phyloP scores from a whole-genome alignment of 768 basidiomycete genomes.

The Leccinum truebloodii region DNA sequence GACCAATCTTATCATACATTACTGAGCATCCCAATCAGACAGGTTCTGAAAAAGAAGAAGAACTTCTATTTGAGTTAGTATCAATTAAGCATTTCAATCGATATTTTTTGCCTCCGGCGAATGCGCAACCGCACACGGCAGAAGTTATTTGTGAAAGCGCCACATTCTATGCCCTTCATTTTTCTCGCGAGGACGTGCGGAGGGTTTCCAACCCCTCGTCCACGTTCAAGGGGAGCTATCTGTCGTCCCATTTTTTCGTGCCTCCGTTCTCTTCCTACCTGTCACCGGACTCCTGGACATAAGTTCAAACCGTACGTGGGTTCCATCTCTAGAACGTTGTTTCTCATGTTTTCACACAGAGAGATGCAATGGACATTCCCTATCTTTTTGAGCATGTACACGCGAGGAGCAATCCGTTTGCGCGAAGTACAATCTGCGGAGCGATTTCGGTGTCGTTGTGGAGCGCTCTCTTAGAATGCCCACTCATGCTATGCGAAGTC shows the following conservation, averaged over 20 bases:
- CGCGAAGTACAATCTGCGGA: neutral
- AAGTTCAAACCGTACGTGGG: neutral
- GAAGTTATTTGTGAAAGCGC: too few relatives aligned
- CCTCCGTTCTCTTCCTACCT: neutral
- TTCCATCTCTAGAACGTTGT: too few relatives aligned
- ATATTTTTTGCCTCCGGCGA: too few relatives aligned
- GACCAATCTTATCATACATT: neutral
- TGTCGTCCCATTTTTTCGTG: neutral
- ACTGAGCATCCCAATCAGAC: neutral
- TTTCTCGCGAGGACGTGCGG: neutral
- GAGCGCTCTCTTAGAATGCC: neutral
- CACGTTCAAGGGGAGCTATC: neutral
- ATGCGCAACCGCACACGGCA: too few relatives aligned
- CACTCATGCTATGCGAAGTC: neutral
- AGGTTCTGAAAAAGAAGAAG: neutral
- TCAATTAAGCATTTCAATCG: neutral
- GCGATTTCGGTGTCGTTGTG: neutral
- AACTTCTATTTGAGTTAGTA: neutral
- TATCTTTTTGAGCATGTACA: neutral
- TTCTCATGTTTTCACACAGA: neutral
- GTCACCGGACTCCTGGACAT: neutral
- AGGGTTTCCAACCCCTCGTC: neutral
- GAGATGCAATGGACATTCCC: neutral
- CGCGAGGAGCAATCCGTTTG: neutral
- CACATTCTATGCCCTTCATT: neutral